Base-by-base conservation (phyloP, 2,329 filamentous ascomycete genomes). In the Aspergillus sclerotialis region DNA sequence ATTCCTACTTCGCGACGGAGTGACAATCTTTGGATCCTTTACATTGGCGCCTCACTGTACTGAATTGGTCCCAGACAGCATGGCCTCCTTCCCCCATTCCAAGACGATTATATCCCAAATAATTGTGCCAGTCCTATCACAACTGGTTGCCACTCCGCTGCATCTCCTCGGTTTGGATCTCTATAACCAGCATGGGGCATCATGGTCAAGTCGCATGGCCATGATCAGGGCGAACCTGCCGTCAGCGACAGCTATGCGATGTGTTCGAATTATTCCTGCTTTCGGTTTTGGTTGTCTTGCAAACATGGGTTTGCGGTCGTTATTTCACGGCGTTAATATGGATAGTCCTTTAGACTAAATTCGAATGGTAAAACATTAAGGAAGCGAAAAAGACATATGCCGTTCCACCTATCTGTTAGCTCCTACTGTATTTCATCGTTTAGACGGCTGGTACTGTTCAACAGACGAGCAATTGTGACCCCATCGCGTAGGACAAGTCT, bases 251-350 rank as follows among this genome's bases (percentile, higher is more conserved):
- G 57, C 75, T 18, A 84, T 87, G 7, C 68, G 87, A 37, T 82
- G 94, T 58, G 80, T 82, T 43, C 72, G 87, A 41, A 92, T 94
- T 49, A 72, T 93, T 8, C 87, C 87, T 16, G 87, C 87, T 0
- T 94, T 90, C 68, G 87, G 87, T 2, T 71, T 93, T 9, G 87
- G 87, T 1, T 86, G 86, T 2, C 82, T 92, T 5, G 81, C 92
- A 8, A 94, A 94, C 59, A 70, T 70, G 21, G 54, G 53, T 24
- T 31, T 53, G 28, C 40, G 49, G 15, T 37, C 35, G n/a, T 27
- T 41, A 27, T 49, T 49, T 17, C 50, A 54, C 31, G 32, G 36
- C 12, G n/a, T 40, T 35, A 31, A 28, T 43, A 6, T n/a, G 10
- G 7, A 23, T 23, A 7, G 7, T 10, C 19, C 19, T 6, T 6